phyloP scores from a whole-genome alignment of 1,139 yeast species.

The Kodamaea derodonti region DNA sequence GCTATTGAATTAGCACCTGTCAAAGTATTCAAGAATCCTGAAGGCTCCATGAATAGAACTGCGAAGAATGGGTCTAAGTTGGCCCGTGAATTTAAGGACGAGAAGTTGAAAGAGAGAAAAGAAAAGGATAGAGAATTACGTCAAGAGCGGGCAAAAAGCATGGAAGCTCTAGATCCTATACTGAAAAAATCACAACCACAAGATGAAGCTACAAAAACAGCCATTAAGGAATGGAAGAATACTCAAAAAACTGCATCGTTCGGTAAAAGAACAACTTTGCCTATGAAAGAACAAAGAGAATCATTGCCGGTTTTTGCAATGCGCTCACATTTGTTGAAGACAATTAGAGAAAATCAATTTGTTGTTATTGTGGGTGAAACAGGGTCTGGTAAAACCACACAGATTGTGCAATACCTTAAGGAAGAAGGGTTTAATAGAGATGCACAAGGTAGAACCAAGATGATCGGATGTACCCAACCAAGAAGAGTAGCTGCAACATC shows the following conservation, averaged over 20 bases:
- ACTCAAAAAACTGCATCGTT: slow-evolving; percentile 42
- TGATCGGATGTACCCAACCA: slow-evolving; percentile 72
- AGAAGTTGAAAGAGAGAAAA: slow-evolving; percentile 46
- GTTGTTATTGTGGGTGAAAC: slow-evolving; percentile 48
- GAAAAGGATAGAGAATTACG: slow-evolving; percentile 37
- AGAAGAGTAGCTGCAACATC: slow-evolving; percentile 72
- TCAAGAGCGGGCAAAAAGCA: slow-evolving; percentile 21
- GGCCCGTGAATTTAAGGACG: slow-evolving; percentile 63
- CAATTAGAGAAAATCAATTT: slow-evolving; percentile 47
- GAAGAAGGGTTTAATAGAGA: slow-evolving; percentile 33
- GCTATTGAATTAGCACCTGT: slow-evolving; percentile 47
- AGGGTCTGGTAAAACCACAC: slow-evolving; percentile 30
- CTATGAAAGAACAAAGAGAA: slow-evolving; percentile 64
- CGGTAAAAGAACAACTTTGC: slow-evolving; percentile 51
- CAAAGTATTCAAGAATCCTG: slow-evolving; percentile 63
- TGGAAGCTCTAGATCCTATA: slow-evolving; percentile 43
- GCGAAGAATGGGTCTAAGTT: slow-evolving; percentile 75
- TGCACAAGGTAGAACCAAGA: slow-evolving; percentile 26
- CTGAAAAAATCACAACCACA: slow-evolving; percentile 5
- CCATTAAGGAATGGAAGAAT: slow-evolving; percentile 49
- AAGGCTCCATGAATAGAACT: slow-evolving; percentile 72
- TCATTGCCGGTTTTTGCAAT: slow-evolving; percentile 70
- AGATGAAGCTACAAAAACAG: slow-evolving; percentile 12
- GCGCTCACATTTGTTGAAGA: slow-evolving; percentile 53
- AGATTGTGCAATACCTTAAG: slow-evolving; percentile 33